A percentile compares a stretch with the other conserved stretches of the same genome.
phyloP scores from a whole-genome alignment of 1,284 basidiomycete species.

The Neolentinus lepideus region DNA sequence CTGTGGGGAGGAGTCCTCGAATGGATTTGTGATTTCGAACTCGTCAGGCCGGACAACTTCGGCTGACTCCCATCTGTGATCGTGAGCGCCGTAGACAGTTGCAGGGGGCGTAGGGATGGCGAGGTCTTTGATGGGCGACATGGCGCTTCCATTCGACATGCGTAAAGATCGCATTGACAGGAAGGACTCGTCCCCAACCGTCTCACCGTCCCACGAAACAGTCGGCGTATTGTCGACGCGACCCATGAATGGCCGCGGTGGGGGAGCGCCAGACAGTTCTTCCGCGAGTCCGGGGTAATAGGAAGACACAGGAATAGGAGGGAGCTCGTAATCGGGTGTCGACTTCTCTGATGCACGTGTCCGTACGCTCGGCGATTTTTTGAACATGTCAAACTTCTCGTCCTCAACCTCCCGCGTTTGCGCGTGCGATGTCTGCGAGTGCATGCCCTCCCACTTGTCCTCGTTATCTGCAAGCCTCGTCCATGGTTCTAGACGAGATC shows the following conservation, averaged over 20 bases:
- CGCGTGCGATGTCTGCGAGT: neutral
- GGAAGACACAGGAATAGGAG: constrained; percentile 31
- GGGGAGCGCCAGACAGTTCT: constrained; percentile 31
- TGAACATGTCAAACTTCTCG: constrained; percentile 46
- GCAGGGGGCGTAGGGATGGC: constrained; percentile 56
- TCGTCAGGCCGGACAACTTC: constrained; percentile 46
- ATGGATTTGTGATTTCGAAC: constrained; percentile 27
- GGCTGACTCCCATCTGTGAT: constrained; percentile 64
- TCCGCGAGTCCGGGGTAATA: constrained; percentile 49
- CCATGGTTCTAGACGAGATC: constrained; percentile 3
- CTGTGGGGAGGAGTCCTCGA: constrained; percentile 23
- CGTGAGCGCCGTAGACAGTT: constrained; percentile 27
- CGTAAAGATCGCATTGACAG: constrained; percentile 34
- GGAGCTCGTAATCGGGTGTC: constrained; percentile 26
- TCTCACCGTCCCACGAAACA: constrained; percentile 51
- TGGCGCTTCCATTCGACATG: constrained; percentile 34
- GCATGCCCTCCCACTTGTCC: neutral
- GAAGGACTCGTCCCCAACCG: constrained; percentile 37
- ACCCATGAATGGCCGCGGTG: constrained; percentile 38
- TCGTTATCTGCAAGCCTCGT: constrained; percentile 12
- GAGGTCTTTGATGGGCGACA: constrained; percentile 31
- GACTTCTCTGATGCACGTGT: constrained; percentile 29
- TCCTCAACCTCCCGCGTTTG: constrained; percentile 13
- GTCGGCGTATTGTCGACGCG: constrained; percentile 28
- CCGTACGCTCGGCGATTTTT: constrained; percentile 50